A percentile compares a stretch with the other conserved stretches of the same genome.
These are phyloP conservation scores for Chalciporus piperatus DNA, from an alignment of 768 basidiomycete genomes.

Conservation along the genomic window DNA sequence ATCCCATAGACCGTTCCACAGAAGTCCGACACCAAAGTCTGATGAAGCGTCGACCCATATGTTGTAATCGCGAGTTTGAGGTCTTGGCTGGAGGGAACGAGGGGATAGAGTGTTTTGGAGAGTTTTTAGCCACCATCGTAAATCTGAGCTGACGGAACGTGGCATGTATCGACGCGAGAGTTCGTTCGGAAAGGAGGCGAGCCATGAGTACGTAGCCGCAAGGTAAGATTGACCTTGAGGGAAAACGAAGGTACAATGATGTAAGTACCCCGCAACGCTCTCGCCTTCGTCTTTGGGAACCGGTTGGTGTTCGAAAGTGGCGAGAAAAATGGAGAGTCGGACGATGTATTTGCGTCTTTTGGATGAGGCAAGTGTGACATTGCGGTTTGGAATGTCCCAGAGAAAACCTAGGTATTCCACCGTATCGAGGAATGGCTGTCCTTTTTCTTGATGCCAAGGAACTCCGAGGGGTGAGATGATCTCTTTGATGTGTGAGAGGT, in stretches of 20 bases:
- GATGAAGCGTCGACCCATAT: not conserved
- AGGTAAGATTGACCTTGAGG: not conserved
- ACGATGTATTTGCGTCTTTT: not conserved
- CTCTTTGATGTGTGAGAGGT: not conserved
- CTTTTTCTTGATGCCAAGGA: not conserved
- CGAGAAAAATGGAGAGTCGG: not conserved
- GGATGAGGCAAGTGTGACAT: not conserved
- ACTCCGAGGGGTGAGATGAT: not conserved
- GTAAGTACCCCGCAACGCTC: not conserved
- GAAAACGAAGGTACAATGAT: not conserved
- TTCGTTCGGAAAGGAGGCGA: not conserved
- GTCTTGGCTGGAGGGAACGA: not conserved
- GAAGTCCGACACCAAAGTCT: not conserved
- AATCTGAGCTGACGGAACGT: not conserved
- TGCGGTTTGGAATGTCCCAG: not conserved
- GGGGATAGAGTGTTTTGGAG: not conserved
- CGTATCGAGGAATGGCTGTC: not conserved
- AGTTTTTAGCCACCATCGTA: not conserved
- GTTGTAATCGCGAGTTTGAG: not conserved
- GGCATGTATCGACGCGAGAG: not conserved
- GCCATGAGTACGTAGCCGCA: not conserved
- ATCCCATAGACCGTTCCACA: not conserved
- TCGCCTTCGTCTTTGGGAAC: not conserved
- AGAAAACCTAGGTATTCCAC: not conserved
- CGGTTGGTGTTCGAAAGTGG: not conserved